phyloP scores from a whole-genome alignment of 2,329 filamentous ascomycete genomes.

The Beauveria sp. region DNA sequence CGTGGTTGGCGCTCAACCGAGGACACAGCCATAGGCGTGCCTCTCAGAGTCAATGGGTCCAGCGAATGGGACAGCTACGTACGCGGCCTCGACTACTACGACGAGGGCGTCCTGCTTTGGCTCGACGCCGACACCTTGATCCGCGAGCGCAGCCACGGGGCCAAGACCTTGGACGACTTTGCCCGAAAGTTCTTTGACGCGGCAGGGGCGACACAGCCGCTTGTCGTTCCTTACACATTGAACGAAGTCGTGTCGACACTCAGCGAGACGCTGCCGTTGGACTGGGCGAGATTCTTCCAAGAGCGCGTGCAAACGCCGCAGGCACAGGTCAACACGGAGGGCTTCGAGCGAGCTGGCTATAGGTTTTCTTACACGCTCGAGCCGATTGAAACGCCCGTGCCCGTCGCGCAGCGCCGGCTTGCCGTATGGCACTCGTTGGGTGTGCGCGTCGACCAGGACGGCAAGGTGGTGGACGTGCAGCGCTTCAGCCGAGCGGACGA shows the following conservation, averaged over 20 bases:
- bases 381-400: neutral
- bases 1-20: slow-evolving; percentile 10
- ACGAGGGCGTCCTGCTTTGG: slow-evolving; percentile 10
- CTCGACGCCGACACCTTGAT: slow-evolving; percentile 11
- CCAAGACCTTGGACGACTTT: slow-evolving; percentile 9
- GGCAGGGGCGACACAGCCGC: neutral
- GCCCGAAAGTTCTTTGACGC: slow-evolving; percentile 3
- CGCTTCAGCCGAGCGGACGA: slow-evolving; percentile 2
- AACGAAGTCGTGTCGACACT: slow-evolving; percentile 4
- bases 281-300: slow-evolving; percentile 4
- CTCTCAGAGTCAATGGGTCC: neutral
- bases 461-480: slow-evolving; percentile 7
- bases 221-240: slow-evolving; percentile 9
- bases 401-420: neutral
- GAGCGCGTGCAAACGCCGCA: neutral
- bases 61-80: slow-evolving; percentile 3
- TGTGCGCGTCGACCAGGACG: neutral
- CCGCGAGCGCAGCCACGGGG: neutral
- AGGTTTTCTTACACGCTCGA: neutral
- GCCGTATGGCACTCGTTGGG: slow-evolving; percentile 11
- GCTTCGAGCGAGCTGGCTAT: slow-evolving; percentile 11
- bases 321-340: slow-evolving; percentile 6
- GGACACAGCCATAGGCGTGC: slow-evolving; percentile 10
- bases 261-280: neutral
- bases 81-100: slow-evolving; percentile 6